Conservation (phyloP, 169 alveolate species). For the Cryptosporidium canis region DNA sequence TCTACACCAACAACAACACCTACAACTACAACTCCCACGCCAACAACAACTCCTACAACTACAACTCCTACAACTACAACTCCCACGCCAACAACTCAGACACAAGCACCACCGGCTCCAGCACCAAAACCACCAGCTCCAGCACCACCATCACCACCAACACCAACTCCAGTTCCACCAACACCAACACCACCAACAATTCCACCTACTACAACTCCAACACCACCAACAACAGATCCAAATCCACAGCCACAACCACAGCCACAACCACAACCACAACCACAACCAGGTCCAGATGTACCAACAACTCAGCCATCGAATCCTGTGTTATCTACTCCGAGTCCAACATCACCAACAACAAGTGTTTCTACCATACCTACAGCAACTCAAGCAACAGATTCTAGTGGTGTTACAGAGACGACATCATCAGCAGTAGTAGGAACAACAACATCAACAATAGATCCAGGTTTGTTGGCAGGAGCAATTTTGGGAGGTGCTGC, state of each 20-base stretch:
- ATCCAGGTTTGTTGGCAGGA: conserved; percentile 59
- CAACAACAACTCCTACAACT: not conserved
- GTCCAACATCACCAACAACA: not conserved
- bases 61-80: not conserved
- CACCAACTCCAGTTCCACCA: not conserved
- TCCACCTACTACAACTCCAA: not conserved
- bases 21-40: not conserved
- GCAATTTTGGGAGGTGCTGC: conserved; percentile 48
- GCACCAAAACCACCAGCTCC: not conserved
- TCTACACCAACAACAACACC: not conserved
- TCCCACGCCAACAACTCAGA: not conserved
- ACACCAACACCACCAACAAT: not conserved
- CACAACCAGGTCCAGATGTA: not conserved
- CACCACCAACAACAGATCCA: not conserved
- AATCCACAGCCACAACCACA: too few relatives aligned
- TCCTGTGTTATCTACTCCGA: not conserved
- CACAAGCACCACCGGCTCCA: not conserved
- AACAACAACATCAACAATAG: not conserved
- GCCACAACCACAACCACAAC: not conserved
- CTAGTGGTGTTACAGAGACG: not conserved
- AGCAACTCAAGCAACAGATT: not conserved
- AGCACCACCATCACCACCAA: not conserved
- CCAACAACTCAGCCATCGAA: not conserved
- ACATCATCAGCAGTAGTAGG: not conserved
- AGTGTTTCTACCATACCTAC: not conserved